A percentile compares a stretch with the other conserved stretches of the same genome.
phyloP scores from a whole-genome alignment of 495 filamentous ascomycete genomes.

The Penicillium bialowiezense region DNA sequence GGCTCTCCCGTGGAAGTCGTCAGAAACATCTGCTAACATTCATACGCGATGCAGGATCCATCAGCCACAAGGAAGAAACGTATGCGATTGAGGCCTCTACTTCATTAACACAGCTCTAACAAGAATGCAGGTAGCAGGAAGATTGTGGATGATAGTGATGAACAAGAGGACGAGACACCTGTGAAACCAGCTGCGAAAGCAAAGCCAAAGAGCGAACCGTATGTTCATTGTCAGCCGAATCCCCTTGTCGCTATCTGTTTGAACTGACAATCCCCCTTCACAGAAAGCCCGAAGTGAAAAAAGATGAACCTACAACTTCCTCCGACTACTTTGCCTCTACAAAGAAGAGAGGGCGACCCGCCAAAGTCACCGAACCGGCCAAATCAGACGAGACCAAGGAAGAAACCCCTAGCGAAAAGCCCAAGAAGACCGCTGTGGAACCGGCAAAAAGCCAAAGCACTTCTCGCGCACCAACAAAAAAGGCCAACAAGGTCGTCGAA shows the following conservation, averaged over 20 bases:
- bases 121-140: slow-evolving; percentile 56
- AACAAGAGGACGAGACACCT: slow-evolving; percentile 52
- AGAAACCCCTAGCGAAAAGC: slow-evolving; percentile 23
- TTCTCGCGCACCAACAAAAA: slow-evolving; percentile 30
- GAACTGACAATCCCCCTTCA: not conserved
- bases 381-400: slow-evolving; percentile 22
- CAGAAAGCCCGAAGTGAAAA: slow-evolving; percentile 44
- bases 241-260: not conserved
- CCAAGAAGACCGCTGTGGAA: slow-evolving; percentile 22
- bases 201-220: slow-evolving; percentile 42
- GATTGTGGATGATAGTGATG: slow-evolving; percentile 74
- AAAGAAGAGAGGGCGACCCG: slow-evolving; percentile 45
- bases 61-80: slow-evolving; percentile 37
- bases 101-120: slow-evolving; percentile 9
- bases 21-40: slow-evolving; percentile 4
- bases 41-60: slow-evolving; percentile 24
- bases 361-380: slow-evolving; percentile 25
- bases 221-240: slow-evolving; percentile 5
- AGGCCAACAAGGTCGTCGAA: slow-evolving; percentile 42
- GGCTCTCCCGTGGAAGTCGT: not conserved
- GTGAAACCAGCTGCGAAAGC: slow-evolving; percentile 44
- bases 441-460: slow-evolving; percentile 26
- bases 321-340: slow-evolving; percentile 61
- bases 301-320: slow-evolving; percentile 53
- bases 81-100: slow-evolving; percentile 18